These are phyloP conservation scores for Pholiota conissans DNA, from an alignment of 768 basidiomycete genomes.

Conservation along the genomic window DNA sequence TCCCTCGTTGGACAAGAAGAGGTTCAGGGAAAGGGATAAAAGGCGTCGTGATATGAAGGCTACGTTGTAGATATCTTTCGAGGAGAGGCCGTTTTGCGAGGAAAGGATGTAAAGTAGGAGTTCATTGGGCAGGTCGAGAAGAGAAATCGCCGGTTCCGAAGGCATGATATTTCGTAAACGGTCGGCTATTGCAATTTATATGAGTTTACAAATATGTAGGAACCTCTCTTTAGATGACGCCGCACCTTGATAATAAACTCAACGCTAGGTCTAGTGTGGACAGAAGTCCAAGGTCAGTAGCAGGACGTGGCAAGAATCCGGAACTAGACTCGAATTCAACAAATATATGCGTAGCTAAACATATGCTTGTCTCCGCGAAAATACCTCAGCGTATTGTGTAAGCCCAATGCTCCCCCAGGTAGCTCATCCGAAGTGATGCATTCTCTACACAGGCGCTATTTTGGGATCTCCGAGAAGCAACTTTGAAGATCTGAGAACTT, in stretches of 20 bases:
- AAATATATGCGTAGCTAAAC: too few relatives aligned
- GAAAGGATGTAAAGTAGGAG: conserved; percentile 16
- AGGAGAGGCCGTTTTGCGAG: conserved; percentile 4
- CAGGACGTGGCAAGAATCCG: background rate
- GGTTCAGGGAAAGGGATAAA: conserved; percentile 11
- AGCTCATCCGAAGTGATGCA: too few relatives aligned
- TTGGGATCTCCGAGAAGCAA: too few relatives aligned
- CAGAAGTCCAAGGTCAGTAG: background rate
- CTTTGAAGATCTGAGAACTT: too few relatives aligned
- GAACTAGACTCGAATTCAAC: too few relatives aligned
- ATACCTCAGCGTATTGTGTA: background rate
- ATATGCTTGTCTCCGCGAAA: too few relatives aligned
- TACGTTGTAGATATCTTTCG: conserved; percentile 10
- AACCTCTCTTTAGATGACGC: background rate
- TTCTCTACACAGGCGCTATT: too few relatives aligned
- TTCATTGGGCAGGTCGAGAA: conserved; percentile 20
- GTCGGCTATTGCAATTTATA: too few relatives aligned
- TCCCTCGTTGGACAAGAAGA: conserved; percentile 14
- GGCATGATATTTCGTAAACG: background rate
- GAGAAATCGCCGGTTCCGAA: background rate
- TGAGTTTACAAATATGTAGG: too few relatives aligned
- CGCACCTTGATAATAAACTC: background rate
- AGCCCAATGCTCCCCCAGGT: too few relatives aligned
- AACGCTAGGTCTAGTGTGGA: background rate
- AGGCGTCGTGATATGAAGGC: conserved; percentile 13